Evolutionary conservation across 2,329 filamentous ascomycete species (phyloP), one percentile per base, ranked within the genome.

Genomic region (Fusarium denticulatum): DNA sequence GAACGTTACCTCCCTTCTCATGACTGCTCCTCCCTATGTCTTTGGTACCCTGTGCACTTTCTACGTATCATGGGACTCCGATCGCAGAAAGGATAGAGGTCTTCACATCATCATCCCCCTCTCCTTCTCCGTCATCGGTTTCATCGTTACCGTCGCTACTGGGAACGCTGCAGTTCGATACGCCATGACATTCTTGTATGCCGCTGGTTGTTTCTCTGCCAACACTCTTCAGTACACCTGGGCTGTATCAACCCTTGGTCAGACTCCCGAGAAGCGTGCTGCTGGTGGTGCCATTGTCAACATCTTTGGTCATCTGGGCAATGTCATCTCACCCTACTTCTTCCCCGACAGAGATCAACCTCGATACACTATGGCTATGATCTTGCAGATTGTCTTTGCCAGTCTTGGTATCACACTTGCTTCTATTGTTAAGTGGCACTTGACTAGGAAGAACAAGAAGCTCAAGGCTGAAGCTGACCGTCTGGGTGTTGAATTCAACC

Each of bases 21-120:
- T 90, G 67, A 89, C 87, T 0, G 88, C 86, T 0, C 89, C 89
- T 2, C 88, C 88, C 2, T 90, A 89, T 76, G 85, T 88, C 7
- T 80, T 88, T 9, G 85, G 84, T n/a, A 84, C 87, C 4, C 82
- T 91, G 20, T 88, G 86, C 4, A 86, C 89, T 0, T 88, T 89
- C 69, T 65, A 84, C 12, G 90, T 91, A 39, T 86, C 89, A 22
- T 89, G 88, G 85, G 87, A 90, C 73, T 88, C 89, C 8, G 90
- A 92, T 71, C 85, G 85, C 8, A 89, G 86, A 1, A 87, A 87
- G n/a, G 90, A 92, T 73, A 85, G 90, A 16, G 91, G 89, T 76
- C 85, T 86, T 69, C 90, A 92, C 75, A 86, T 92, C 59, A 83
- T 85, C 0, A 71, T 88, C 0, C 89, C 90, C 1, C 83, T 90